Conservation (phyloP, 257 asterid genomes). For the Hygrophila difformis region DNA sequence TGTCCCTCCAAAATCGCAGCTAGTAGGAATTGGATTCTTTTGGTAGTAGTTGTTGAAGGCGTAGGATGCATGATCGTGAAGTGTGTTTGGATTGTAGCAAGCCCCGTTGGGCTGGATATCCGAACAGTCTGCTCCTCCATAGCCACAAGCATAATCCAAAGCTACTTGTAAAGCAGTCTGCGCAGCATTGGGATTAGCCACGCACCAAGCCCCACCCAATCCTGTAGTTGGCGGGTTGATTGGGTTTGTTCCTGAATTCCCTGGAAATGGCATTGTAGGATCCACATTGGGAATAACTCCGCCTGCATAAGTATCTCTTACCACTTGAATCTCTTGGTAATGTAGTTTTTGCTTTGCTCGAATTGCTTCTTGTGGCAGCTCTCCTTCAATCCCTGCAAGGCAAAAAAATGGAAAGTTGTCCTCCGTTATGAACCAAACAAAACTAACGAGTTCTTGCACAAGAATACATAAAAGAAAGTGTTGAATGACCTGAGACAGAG, state of each 20-base stretch:
- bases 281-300: constrained; percentile 54
- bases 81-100: constrained; percentile 71
- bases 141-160: constrained; percentile 92
- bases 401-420: background rate
- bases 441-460: no score
- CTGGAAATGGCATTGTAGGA: constrained; percentile 55
- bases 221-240: constrained; percentile 22
- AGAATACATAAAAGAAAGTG: background rate
- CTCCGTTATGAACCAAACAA: no score
- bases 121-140: constrained; percentile 90
- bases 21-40: no score
- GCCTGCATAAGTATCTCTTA: constrained; percentile 35
- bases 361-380: constrained; percentile 27
- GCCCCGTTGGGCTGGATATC: constrained; percentile 51
- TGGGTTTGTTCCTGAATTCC: constrained; percentile 30
- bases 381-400: constrained; percentile 26
- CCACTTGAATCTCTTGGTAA: constrained; percentile 29
- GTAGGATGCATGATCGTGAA: constrained; percentile 71
- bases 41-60: no score
- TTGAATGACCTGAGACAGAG: constrained; percentile 46
- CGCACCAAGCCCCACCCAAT: constrained; percentile 76
- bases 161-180: constrained; percentile 86
- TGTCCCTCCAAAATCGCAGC: no score
- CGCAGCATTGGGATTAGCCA: constrained; percentile 62
- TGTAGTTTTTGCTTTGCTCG: constrained; percentile 26